Base-by-base conservation (phyloP, 345 rosid species). In the Theobroma cacao region DNA sequence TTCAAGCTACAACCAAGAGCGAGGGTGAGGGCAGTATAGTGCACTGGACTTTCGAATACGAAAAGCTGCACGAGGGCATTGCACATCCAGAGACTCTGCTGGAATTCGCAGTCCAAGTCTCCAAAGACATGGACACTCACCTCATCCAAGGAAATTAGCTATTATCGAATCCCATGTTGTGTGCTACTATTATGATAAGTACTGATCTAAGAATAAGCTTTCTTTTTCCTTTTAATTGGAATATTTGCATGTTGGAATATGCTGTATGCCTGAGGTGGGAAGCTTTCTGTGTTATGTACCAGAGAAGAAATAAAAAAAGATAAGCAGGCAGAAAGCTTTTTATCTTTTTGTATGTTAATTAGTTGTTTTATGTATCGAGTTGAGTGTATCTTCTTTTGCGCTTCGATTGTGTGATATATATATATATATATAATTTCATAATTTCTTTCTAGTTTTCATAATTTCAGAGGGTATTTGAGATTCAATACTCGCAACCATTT, bases 21-120 rank as follows among this genome's bases (percentile, higher is more conserved):
- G 34, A 15, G 0, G 82, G 76, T 1, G 66, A 50, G 13, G 80
- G 86, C 12, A 77, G 84, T 17, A 0, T 71, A 17, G 87, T 79
- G 31, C 82, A 64, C 18, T 83, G 85, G 87, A 76, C 74, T 2
- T 0, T 81, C 14, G 83, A 76, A 15, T 86, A 83, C 55, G 83
- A 86, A 77, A 83, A 64, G 80, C 50, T 76, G 36, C 69, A 76
- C 17, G 63, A 56, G 0, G 62, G 20, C 0, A 30, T 69, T 20
- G 81, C 65, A 0, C 79, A 82, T 31, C 85, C 88, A 3, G 34
- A 62, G 34, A 26, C 79, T 8, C 11, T 78, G 53, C 36, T 85
- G 1, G 28, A 82, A 7, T 66, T 82, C 28, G 1, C 0, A 0
- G 30, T n/a, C 18, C 38, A 77, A 4, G 5, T 38, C 70, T 62